Evolutionary conservation across 2,329 filamentous ascomycete species (phyloP).

Genomic region (Colletotrichum echinochloae): DNA sequence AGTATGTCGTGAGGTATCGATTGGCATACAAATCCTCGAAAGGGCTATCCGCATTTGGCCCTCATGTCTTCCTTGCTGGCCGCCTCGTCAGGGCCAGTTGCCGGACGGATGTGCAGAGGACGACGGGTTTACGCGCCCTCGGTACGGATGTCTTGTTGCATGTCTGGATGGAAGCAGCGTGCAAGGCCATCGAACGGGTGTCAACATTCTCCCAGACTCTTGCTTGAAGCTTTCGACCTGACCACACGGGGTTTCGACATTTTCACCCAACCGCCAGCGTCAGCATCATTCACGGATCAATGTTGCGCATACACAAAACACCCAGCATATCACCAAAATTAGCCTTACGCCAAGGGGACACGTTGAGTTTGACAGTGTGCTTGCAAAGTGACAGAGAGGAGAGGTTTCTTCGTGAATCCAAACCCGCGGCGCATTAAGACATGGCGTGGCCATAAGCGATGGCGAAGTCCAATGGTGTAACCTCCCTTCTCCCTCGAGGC

Average conservation of each 20-base stretch:
- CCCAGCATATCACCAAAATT: neutral
- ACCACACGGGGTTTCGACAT: neutral
- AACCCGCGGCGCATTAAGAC: neutral
- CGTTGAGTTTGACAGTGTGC: neutral
- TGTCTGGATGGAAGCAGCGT: neutral
- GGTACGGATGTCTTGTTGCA: too few species aligned
- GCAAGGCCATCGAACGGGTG: neutral
- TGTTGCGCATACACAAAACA: neutral
- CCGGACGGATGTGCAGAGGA: neutral
- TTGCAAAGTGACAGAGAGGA: slow-evolving; percentile 24
- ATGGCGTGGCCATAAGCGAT: neutral
- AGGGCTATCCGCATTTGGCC: neutral
- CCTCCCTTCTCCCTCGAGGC: neutral
- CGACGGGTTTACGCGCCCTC: neutral
- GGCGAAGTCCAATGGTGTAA: neutral
- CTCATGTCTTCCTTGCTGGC: neutral
- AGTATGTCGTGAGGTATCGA: neutral
- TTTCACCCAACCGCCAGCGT: neutral
- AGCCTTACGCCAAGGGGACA: neutral
- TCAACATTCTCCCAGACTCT: neutral
- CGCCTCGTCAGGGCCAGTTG: neutral
- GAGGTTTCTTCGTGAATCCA: slow-evolving; percentile 19
- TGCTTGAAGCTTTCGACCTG: neutral
- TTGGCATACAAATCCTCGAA: too few species aligned
- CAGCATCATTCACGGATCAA: neutral